Evolutionary conservation across 2,329 filamentous ascomycete genomes (phyloP), one percentile per base, ranked within the genome.

Genomic region (Verruconis gallopava): DNA sequence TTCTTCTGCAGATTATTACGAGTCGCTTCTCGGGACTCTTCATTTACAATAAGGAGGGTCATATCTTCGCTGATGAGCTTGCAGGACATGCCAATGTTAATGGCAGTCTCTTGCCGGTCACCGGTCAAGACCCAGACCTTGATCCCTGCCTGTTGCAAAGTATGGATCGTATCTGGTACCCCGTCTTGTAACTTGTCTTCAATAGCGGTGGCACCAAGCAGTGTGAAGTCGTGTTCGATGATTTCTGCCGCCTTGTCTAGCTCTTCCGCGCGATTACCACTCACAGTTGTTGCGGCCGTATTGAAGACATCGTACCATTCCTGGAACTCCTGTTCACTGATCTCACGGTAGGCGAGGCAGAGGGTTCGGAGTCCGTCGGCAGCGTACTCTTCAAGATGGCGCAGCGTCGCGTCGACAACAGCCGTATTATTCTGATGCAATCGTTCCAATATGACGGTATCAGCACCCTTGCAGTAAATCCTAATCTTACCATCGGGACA

Each of bases 21-120:
- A 3, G 91, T 96, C 3, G 77, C 83, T 25, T 72, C 68, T 12
- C 85, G 72, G 38, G 67, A 73, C 52, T 96, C 88, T 57, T 98
- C 91, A 55, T 98, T 98, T 55, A 98, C 74, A 52, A 98, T 95
- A 42, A 98, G 68, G 9, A 98, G 72, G 55, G 91, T 94, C 91
- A 98, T 98, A 53, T 98, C 93, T 62, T 98, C 91, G 50, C 86
- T 94, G 46, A 98, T 85, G 38, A 98, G 73, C 65, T 96, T 96
- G 66, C 91, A 98, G 59, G 86, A 95, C 91, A 98, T 98, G 49
- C 93, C 91, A 51, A 98, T 98, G 60, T 98, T 98, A 73, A 98
- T 98, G 44, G 91, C 91, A 20, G 91, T 98, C 63, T 98, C 91
- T 63, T 98, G 93, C 53, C 91, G 77, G 67, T 98, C 91, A 53